phyloP scores from a whole-genome alignment of 805 yeast species.

The Nakazawaea molendinolei region DNA sequence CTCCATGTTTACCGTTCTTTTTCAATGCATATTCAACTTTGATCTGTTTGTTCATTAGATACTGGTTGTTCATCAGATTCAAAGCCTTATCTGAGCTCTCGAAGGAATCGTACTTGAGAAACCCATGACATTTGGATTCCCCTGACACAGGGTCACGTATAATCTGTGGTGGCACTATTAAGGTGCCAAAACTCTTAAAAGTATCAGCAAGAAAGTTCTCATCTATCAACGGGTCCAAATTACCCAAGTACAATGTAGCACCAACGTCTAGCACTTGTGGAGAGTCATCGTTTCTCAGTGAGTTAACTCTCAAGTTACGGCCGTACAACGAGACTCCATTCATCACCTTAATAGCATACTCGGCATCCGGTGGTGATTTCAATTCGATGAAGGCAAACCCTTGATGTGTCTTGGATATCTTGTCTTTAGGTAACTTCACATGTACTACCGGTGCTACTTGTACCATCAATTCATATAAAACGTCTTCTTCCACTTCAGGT shows the following conservation, averaged over 20 bases:
- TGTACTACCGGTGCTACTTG: slow-evolving; percentile 77
- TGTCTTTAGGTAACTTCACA: slow-evolving; percentile 74
- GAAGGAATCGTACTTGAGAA: slow-evolving; percentile 57
- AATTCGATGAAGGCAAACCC: slow-evolving; percentile 89
- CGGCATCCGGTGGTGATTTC: slow-evolving; percentile 50
- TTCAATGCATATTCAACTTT: slow-evolving; percentile 67
- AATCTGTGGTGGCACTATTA: slow-evolving; percentile 44
- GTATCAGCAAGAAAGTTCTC: slow-evolving; percentile 47
- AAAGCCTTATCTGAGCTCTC: slow-evolving; percentile 69
- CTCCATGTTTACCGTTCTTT: slow-evolving; percentile 40
- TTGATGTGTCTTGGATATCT: slow-evolving; percentile 61
- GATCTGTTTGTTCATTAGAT: slow-evolving; percentile 60
- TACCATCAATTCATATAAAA: slow-evolving; percentile 74
- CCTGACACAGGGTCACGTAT: slow-evolving; percentile 41
- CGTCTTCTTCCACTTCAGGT: slow-evolving; percentile 59
- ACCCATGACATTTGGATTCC: slow-evolving; percentile 56
- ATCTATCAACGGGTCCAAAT: slow-evolving; percentile 62
- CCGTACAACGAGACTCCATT: slow-evolving; percentile 58
- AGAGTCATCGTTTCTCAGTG: slow-evolving; percentile 30
- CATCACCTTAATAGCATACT: slow-evolving; percentile 57
- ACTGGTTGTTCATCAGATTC: slow-evolving; percentile 57
- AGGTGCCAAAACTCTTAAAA: slow-evolving; percentile 62
- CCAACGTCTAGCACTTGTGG: slow-evolving; percentile 31
- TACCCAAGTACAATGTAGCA: slow-evolving; percentile 48
- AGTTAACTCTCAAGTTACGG: slow-evolving; percentile 51